phyloP scores from a whole-genome alignment of 2,329 filamentous ascomycete species.

The Nannizziopsis arthrosporioides region DNA sequence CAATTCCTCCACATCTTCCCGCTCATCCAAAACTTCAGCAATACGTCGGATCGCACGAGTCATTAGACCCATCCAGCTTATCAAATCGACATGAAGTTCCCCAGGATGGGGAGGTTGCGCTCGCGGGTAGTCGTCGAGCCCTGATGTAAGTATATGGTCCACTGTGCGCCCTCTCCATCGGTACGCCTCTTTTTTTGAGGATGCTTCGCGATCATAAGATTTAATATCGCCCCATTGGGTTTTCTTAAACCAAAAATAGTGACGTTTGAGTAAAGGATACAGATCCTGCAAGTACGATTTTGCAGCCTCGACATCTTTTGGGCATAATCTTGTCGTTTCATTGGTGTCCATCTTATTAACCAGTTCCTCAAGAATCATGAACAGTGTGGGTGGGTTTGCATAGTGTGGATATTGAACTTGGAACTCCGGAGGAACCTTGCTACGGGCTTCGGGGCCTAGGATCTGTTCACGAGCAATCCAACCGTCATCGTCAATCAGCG shows the following conservation, averaged over 20 bases:
- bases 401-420: constrained; percentile 95
- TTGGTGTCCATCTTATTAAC: constrained; percentile 59
- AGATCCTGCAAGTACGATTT: constrained; percentile 61
- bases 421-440: constrained; percentile 88
- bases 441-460: constrained; percentile 77
- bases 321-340: constrained; percentile 49
- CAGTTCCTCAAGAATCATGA: constrained; percentile 75
- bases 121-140: constrained; percentile 91
- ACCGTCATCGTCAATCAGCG: constrained; percentile 87
- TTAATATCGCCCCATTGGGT: constrained; percentile 86
- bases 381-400: constrained; percentile 90
- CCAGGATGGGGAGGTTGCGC: constrained; percentile 87
- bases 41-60: constrained; percentile 72
- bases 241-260: constrained; percentile 89
- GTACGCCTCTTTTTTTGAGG: constrained; percentile 82
- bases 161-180: constrained; percentile 86
- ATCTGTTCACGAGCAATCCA: constrained; percentile 98
- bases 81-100: constrained; percentile 87
- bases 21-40: constrained; percentile 59
- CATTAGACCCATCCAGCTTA: constrained; percentile 98
- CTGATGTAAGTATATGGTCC: constrained; percentile 79
- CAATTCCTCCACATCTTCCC: constrained; percentile 65
- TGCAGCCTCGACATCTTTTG: constrained; percentile 56
- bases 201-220: constrained; percentile 79
- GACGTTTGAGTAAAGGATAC: constrained; percentile 76